Evolutionary conservation across 106 monocot genomes (phyloP), one percentile per base, ranked within the genome.

Genomic region (Acorus calamus): DNA sequence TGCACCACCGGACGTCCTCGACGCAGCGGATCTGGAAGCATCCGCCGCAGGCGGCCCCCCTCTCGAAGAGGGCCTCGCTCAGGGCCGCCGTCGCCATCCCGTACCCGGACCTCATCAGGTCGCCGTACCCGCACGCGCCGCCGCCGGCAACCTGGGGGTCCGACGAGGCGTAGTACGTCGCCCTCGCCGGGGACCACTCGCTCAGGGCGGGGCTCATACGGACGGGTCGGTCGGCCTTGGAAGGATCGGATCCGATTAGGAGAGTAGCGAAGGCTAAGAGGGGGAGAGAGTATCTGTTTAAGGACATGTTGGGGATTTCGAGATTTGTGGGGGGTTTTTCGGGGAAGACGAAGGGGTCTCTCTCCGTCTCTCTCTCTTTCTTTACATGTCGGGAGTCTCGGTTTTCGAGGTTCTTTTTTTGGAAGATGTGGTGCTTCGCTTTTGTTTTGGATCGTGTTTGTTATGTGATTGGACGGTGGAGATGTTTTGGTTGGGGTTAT

Each of bases 61-160:
- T 80, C 44, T 65, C 76, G 65, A 88, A 98, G 53, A 98, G 68
- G 6, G 80, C 70, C 57, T 85, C 68, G 80, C 96, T 98, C 66
- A 91, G 66, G 12, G 84, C 91, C 66, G 55, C 85, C 11, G 91
- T 98, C 52, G 83, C 91, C 81, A 85, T 72, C 7, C 91, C 96
- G 67, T 91, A 98, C 57, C 96, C 96, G 13, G 50, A 62, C 67
- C 66, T 75, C 10, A 76, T 83, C 70, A 98, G 80, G 74, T 98
- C 87, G 47, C 91, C 96, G 67, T 85, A 98, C 56, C 96, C 96
- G 49, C 96, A 98, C 12, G 96, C 90, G 8, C 96, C 96, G 8
- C 76, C 89, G 61, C 81, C 64, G 47, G 86, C 67, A 69, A 89
- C 91, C 7, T 80, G 64, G 3, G 87, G 91, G 66, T 88, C 85